A percentile compares a stretch with the other conserved stretches of the same genome.
These are phyloP conservation scores for Glycine latifolia DNA, from an alignment of 306 rosid species.

Conservation along the genomic window DNA sequence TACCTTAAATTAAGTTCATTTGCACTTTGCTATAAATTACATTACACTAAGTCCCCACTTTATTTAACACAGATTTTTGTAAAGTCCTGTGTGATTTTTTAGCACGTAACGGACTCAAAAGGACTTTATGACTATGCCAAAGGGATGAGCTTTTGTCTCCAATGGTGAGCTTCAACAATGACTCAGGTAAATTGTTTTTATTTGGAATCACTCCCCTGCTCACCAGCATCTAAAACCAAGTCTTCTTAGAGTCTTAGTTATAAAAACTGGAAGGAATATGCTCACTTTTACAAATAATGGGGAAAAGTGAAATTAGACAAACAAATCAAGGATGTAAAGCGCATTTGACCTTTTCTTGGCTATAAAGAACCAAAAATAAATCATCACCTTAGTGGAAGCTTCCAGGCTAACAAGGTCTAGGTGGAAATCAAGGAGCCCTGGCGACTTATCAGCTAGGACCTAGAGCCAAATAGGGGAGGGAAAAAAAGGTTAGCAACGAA, in stretches of 20 bases:
- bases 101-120: conserved; percentile 31
- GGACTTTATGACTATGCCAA: conserved; percentile 13
- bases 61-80: neutral
- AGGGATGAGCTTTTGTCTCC: conserved; percentile 17
- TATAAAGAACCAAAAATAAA: conserved; percentile 37
- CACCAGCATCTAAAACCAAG: conserved; percentile 25
- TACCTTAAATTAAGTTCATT: conserved; percentile 6
- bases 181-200: conserved; percentile 27
- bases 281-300: conserved; percentile 16
- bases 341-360: conserved; percentile 13
- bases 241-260: neutral
- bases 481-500: conserved; percentile 35
- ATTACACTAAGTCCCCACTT: neutral
- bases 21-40: conserved; percentile 4
- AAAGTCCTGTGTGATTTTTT: neutral
- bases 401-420: conserved; percentile 84
- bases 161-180: conserved; percentile 6
- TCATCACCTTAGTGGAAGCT: conserved; percentile 80
- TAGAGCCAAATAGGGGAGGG: conserved; percentile 43
- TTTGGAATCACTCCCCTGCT: neutral
- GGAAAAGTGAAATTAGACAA: conserved; percentile 28
- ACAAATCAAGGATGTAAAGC: conserved; percentile 22
- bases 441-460: conserved; percentile 85
- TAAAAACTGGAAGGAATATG: conserved; percentile 29
- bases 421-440: conserved; percentile 89